Base-by-base conservation (phyloP, 75 land plant species). In the Picea glauca region DNA sequence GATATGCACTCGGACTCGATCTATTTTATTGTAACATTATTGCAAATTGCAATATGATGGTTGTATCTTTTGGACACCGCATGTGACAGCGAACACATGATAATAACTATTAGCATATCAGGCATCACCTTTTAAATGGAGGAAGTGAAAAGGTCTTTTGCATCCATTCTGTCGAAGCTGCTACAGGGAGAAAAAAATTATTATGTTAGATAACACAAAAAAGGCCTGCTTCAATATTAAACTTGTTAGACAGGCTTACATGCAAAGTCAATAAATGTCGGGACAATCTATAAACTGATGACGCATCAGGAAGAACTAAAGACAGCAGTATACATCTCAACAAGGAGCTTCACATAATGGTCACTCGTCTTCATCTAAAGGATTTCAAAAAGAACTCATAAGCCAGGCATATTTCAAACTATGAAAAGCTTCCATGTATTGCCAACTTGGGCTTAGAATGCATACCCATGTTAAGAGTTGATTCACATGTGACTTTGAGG, bases 101-200 rank as follows among this genome's bases (percentile, higher is more conserved):
- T 14, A 50, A 50, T 54, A 20, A 82, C 58, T 12, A 15, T n/a
- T 20, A 81, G 38, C 46, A 31, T 8, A 35, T 46, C 13, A 81
- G 58, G 46, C 26, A 12, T 60, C 66, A 85, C 86, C 86, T 85
- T 58, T 78, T 78, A 70, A 70, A 83, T 57, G 77, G 67, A 73
- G 80, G 86, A 78, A 85, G 86, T 33, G 79, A 76, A 65, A 85
- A 40, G 60, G 86, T 85, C 76, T 77, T 67, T 75, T 85, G 86
- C 4, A 74, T 67, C 85, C 85, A 85, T 62, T 84, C 86, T 20
- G 81, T 83, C 61, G 80, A 80, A 67, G 75, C 58, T 46, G 84
- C 74, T 11, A 43, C 74, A 20, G 23, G 43, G n/a, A 23, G 54
- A 38, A 21, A n/a, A 0, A 40, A 8, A 38, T 33, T 35, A 43